Evolutionary conservation across 169 alveolate genomes (phyloP), one percentile per base, ranked within the genome.

Genomic region (Cryptosporidium viatorum): DNA sequence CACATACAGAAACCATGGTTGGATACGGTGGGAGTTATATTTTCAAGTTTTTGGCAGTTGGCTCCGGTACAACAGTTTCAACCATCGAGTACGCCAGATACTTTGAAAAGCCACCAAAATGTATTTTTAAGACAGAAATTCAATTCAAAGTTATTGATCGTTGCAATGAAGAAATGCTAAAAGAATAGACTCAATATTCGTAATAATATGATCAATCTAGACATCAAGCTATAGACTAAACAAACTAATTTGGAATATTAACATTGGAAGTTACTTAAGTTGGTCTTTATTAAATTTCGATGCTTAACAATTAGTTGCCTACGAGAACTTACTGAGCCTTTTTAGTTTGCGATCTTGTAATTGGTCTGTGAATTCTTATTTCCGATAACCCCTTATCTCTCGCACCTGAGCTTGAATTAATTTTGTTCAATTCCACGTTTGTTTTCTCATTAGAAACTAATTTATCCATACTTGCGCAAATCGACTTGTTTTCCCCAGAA

Each of bases 311-410:
- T 12, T 14, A 7, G 5, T 18, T 48, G 5, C 55, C 55, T 14
- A 14, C 12, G 2, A 14, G 23, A 48, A 14, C 23, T 48, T 48
- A 21, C 23, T 1, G 21, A 21, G 4, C 67, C 21, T 59, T 52
- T 35, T 59, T 73, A 10, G 86, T 73, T 37, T 73, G 86, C 0
- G 86, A 73, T 39, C 86, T 73, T 8, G 86, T 73, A 12, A 73
- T 60, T 33, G 86, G 86, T 33, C 86, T 26, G n/a, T 58, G 55
- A 33, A 59, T 52, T n/a, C 3, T 45, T 21, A 70, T 33, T 48
- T 18, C 45, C 7, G 48, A 3, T 2, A 10, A 26, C 0, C n/a
- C n/a, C n/a, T 26, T 21, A 55, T n/a, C 18, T 1, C 8, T 55
- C 0, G 14, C 0, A 55, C 31, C 2, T 18, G 23, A 55, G 2